Percentiles rank a stretch among this genome's conserved stretches.
Evolutionary conservation across 2,329 filamentous ascomycete species (phyloP).

Genomic region (Periconia digitata): DNA sequence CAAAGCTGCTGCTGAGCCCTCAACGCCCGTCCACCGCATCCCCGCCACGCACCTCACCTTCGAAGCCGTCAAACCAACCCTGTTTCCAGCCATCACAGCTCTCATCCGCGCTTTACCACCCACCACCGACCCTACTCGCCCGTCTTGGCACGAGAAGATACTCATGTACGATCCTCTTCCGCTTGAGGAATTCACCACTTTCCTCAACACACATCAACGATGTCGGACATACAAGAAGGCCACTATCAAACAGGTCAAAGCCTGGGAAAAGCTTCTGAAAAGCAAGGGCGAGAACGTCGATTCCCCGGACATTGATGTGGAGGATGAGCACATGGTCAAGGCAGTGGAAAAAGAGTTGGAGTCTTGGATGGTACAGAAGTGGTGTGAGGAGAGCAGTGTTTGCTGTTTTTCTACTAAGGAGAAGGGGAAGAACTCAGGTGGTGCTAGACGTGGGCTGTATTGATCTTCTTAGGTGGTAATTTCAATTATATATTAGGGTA

Average conservation of each 20-base stretch:
- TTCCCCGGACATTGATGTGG: background rate
- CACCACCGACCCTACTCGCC: constrained; percentile 42
- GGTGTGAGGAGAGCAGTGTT: constrained; percentile 86
- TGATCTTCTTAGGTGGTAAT: too few species aligned
- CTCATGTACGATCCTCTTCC: constrained; percentile 90
- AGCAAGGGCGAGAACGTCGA: constrained; percentile 6
- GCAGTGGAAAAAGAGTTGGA: constrained; percentile 34
- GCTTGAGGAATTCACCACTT: constrained; percentile 79
- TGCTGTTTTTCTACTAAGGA: constrained; percentile 74
- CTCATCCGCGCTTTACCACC: constrained; percentile 50
- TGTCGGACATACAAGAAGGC: constrained; percentile 27
- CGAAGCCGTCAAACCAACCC: constrained; percentile 31
- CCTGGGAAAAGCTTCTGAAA: constrained; percentile 28
- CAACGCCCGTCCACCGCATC: constrained; percentile 16
- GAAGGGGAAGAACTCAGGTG: constrained; percentile 28
- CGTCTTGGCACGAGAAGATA: constrained; percentile 89
- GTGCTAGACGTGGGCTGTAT: constrained; percentile 22
- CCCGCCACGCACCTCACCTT: constrained; percentile 28
- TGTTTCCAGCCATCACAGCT: constrained; percentile 53
- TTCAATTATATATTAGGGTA: too few species aligned
- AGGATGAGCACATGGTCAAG: background rate
- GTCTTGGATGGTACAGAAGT: constrained; percentile 70
- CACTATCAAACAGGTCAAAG: constrained; percentile 33
- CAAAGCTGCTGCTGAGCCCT: background rate
- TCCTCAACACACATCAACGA: constrained; percentile 64